These are phyloP conservation scores for Funneliformis mosseae DNA, from an alignment of 192 early-diverging fungal species.

Conservation along the genomic window DNA sequence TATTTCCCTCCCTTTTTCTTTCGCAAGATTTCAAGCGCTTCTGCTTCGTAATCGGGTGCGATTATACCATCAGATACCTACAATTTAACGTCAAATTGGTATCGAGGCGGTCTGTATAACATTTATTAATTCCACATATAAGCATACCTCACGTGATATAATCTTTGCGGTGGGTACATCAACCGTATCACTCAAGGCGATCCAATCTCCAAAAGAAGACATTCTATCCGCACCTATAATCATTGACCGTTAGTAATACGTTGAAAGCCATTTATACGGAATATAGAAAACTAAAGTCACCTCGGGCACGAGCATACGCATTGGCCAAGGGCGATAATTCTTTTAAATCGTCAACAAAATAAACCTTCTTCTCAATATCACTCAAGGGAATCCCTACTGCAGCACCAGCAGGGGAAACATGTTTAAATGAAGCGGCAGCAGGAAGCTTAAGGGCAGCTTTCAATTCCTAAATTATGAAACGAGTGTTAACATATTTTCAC, in stretches of 20 bases:
- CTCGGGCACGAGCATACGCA: slow-evolving; percentile 97
- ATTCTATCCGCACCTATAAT: slow-evolving; percentile 87
- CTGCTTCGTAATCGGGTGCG: slow-evolving; percentile 85
- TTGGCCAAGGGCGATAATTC: slow-evolving; percentile 81
- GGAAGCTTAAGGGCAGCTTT: slow-evolving; percentile 80
- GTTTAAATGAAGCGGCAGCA: slow-evolving; percentile 99
- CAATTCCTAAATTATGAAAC: slow-evolving; percentile 59
- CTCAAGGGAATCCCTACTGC: slow-evolving; percentile 84
- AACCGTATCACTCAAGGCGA: slow-evolving; percentile 85
- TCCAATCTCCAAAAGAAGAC: slow-evolving; percentile 99
- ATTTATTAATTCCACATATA: slow-evolving; percentile 81
- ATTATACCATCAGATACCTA: slow-evolving; percentile 95
- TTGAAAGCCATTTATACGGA: background rate
- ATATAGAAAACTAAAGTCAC: background rate
- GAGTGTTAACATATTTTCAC: background rate
- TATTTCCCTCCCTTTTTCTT: slow-evolving; percentile 99
- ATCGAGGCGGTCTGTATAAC: slow-evolving; percentile 98
- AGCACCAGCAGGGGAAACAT: slow-evolving; percentile 97
- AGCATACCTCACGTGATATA: slow-evolving; percentile 84
- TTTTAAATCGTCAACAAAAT: slow-evolving; percentile 85
- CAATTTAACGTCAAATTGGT: slow-evolving; percentile 93
- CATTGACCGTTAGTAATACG: background rate
- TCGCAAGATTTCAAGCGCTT: slow-evolving; percentile 85
- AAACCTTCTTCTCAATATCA: slow-evolving; percentile 85
- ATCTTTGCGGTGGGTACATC: slow-evolving; percentile 94